Conservation (phyloP, 2,329 filamentous ascomycete species). For the Rhinocladiella similis region DNA sequence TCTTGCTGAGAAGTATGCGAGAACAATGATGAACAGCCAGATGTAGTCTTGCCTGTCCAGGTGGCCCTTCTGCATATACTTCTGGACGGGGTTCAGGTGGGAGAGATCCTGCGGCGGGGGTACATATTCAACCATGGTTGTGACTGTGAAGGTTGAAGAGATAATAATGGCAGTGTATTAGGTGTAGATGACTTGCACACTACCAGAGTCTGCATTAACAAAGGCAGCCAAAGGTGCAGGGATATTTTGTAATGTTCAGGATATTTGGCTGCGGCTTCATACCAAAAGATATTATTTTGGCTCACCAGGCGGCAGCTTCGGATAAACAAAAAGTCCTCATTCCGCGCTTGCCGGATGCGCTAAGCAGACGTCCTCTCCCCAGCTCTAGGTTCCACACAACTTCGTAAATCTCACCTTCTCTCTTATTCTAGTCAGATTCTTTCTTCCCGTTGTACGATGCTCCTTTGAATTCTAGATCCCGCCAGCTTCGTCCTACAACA, state of each 20-base stretch:
- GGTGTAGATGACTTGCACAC: no score
- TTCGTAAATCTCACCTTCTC: background rate
- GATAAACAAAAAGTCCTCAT: slow-evolving; percentile 4
- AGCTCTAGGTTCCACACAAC: background rate
- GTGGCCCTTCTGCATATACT: slow-evolving; percentile 29
- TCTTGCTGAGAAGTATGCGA: slow-evolving; percentile 25
- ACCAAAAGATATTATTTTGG: background rate
- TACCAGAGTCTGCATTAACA: background rate
- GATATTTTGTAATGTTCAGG: no score
- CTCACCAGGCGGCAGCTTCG: background rate
- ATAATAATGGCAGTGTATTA: background rate
- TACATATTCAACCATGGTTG: slow-evolving; percentile 26
- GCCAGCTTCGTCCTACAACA: background rate
- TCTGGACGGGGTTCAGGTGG: slow-evolving; percentile 29
- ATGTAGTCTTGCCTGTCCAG: slow-evolving; percentile 27
- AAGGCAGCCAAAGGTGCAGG: background rate
- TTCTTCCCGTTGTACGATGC: background rate
- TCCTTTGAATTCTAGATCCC: background rate
- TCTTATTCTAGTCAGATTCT: background rate
- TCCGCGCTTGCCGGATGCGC: slow-evolving; percentile 1
- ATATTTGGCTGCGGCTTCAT: background rate
- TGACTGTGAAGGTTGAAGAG: background rate
- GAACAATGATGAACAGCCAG: slow-evolving; percentile 23
- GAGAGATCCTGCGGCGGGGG: slow-evolving; percentile 25
- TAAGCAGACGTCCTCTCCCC: background rate